A percentile compares a stretch with the other conserved stretches of the same genome.
These are phyloP conservation scores for Letharia columbiana DNA, from an alignment of 495 filamentous ascomycete species.

Conservation along the genomic window DNA sequence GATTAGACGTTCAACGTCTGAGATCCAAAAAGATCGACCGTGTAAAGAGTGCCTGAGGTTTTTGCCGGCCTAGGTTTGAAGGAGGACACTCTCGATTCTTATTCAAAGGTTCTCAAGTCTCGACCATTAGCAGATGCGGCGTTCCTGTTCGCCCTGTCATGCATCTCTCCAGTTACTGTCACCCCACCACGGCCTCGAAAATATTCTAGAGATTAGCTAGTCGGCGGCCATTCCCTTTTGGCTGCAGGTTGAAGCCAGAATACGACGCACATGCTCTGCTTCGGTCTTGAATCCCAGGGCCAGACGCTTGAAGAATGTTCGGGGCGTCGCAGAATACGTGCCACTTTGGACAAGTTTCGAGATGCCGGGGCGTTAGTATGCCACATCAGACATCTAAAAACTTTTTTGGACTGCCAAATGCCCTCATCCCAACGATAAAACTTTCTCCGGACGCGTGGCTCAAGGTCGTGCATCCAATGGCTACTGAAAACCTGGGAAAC, in stretches of 20 bases:
- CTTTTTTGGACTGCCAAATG: not conserved
- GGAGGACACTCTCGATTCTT: not conserved
- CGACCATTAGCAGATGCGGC: not conserved
- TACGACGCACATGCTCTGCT: not conserved
- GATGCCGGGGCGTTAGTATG: not conserved
- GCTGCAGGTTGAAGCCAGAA: not conserved
- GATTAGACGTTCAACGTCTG: slow-evolving; percentile 1
- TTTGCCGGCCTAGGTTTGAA: not conserved
- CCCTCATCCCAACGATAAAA: too few species aligned
- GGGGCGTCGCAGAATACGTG: not conserved
- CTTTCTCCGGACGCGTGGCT: not conserved
- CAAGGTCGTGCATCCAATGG: not conserved
- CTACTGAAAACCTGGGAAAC: too few species aligned
- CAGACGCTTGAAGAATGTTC: not conserved
- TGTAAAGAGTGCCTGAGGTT: not conserved
- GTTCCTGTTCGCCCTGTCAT: not conserved
- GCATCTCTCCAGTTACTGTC: not conserved
- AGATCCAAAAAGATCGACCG: not conserved
- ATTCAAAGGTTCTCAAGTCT: not conserved
- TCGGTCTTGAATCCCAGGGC: not conserved
- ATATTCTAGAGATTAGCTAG: not conserved
- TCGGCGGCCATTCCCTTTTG: not conserved
- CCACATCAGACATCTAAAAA: not conserved
- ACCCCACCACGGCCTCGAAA: not conserved
- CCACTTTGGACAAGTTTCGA: not conserved